A percentile compares a stretch with the other conserved stretches of the same genome.
Conservation (phyloP, 2,329 filamentous ascomycete species). For the Verticillium nubilum region DNA sequence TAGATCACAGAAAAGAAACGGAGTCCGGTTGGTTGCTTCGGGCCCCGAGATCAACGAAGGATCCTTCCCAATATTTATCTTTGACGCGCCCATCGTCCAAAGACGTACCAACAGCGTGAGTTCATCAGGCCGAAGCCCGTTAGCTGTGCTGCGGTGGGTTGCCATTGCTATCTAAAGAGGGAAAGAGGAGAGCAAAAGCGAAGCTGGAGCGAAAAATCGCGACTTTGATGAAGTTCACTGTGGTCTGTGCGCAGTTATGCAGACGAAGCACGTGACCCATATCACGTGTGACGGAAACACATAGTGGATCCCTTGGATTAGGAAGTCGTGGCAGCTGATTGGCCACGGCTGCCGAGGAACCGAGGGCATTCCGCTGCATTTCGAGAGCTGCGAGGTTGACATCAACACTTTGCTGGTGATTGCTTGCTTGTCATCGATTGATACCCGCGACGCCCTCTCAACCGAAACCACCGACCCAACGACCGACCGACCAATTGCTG, state of each 20-base stretch:
- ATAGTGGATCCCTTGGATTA: slow-evolving; percentile 19
- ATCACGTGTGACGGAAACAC: not conserved
- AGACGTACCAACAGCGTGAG: slow-evolving; percentile 9
- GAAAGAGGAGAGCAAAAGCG: slow-evolving; percentile 3
- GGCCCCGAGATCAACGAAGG: slow-evolving; percentile 16
- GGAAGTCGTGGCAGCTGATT: slow-evolving; percentile 32
- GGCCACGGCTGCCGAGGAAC: slow-evolving; percentile 38
- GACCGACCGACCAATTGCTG: not conserved
- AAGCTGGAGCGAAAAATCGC: not conserved
- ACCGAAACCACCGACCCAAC: not conserved
- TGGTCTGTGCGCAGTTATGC: slow-evolving; percentile 4
- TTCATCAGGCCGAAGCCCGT: slow-evolving; percentile 3
- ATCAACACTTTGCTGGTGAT: slow-evolving; percentile 8
- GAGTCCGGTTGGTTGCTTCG: slow-evolving; percentile 10
- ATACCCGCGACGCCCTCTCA: not conserved
- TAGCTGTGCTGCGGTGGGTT: slow-evolving; percentile 13
- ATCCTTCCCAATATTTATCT: slow-evolving; percentile 14
- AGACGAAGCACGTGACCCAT: not conserved
- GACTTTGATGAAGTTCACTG: not conserved
- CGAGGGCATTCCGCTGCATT: slow-evolving; percentile 18
- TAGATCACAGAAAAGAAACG: slow-evolving; percentile 17
- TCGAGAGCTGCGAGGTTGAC: slow-evolving; percentile 7
- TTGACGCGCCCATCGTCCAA: slow-evolving; percentile 11
- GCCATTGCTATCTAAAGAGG: slow-evolving; percentile 13
- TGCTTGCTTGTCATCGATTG: not conserved